These are phyloP conservation scores for Aureobasidium sp. DNA, from an alignment of 2,329 filamentous ascomycete species.

Conservation along the genomic window DNA sequence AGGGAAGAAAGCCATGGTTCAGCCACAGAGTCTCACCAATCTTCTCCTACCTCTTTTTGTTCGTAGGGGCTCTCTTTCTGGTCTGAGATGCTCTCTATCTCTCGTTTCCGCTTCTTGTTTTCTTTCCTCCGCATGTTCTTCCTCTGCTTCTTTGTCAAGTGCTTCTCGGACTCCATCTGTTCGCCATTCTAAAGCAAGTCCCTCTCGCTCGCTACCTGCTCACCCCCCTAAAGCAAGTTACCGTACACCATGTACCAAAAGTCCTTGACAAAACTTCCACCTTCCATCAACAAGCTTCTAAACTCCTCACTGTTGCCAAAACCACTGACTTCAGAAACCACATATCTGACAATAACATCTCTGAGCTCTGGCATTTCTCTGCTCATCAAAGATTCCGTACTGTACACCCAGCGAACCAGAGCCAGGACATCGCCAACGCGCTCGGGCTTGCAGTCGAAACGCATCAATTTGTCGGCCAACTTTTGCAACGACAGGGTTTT, in stretches of 20 bases:
- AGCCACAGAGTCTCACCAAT: not conserved
- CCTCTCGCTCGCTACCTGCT: not conserved
- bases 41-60: not conserved
- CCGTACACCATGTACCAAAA: not conserved
- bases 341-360: not conserved
- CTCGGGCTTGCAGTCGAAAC: not conserved
- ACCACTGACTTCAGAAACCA: not conserved
- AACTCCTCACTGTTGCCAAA: not conserved
- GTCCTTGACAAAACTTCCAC: slow-evolving; percentile 1
- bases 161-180: not conserved
- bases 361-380: not conserved
- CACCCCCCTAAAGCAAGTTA: not conserved
- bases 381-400: not conserved
- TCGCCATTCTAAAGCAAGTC: too few relatives aligned
- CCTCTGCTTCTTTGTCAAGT: not conserved
- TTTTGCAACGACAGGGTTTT: not conserved
- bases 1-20: not conserved
- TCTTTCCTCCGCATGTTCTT: not conserved
- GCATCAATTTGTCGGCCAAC: not conserved
- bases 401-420: slow-evolving; percentile 3
- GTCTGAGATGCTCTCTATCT: not conserved
- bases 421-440: not conserved
- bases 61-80: not conserved
- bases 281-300: not conserved
- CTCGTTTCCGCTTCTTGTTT: not conserved